Conservation (phyloP, 192 early-diverging fungal species). For the Backusella liffmaniae region DNA sequence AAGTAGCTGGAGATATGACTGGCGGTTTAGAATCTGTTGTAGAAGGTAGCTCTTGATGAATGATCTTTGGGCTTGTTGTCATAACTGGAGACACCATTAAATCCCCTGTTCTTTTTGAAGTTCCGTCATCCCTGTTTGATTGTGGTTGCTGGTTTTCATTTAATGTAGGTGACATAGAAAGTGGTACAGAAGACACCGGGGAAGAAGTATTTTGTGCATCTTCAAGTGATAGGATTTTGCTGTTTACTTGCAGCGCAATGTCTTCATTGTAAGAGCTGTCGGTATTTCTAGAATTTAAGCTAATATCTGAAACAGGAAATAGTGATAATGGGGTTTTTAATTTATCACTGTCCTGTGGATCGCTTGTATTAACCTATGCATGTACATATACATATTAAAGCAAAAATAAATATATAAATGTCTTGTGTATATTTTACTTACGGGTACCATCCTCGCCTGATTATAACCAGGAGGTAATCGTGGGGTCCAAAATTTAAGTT, state of each 20-base stretch:
- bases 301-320: neutral
- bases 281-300: neutral
- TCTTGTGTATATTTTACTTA: neutral
- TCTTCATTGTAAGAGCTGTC: neutral
- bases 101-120: neutral
- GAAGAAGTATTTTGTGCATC: neutral
- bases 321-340: neutral
- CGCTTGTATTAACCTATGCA: neutral
- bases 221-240: neutral
- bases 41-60: neutral
- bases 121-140: neutral
- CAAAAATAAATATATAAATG: neutral
- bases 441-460: neutral
- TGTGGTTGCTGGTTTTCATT: neutral
- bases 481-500: slow-evolving; percentile 12
- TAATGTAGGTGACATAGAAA: neutral
- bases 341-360: neutral
- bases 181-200: neutral
- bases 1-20: neutral
- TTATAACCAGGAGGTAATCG: slow-evolving; percentile 13
- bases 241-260: neutral
- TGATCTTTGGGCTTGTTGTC: neutral
- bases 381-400: neutral
- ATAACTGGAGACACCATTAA: neutral
- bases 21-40: neutral